A percentile compares a stretch with the other conserved stretches of the same genome.
These are phyloP conservation scores for Phytopythium vexans DNA, from an alignment of 352 stramenopile species.

Conservation along the genomic window DNA sequence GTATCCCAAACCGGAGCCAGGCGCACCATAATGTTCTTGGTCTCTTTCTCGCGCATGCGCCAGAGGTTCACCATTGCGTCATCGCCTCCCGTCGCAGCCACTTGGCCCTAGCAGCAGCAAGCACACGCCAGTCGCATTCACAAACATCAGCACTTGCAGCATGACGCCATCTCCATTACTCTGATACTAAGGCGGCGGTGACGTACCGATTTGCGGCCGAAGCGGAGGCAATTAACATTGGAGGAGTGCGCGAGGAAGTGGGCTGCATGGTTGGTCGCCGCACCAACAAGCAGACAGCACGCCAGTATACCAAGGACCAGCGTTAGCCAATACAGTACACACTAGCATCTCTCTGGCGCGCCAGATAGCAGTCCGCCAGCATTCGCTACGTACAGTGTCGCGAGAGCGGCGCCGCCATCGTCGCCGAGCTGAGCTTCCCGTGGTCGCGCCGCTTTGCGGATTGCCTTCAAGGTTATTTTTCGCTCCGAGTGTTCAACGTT, in stretches of 20 bases:
- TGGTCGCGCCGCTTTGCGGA: not conserved
- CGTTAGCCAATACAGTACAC: not conserved
- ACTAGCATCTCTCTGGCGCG: not conserved
- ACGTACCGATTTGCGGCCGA: conserved; percentile 77
- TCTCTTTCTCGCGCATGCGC: conserved; percentile 83
- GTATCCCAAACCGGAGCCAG: no score
- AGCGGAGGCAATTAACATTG: conserved; percentile 82
- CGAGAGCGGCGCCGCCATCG: conserved; percentile 29
- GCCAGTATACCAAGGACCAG: not conserved
- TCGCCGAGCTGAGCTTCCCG: conserved; percentile 6
- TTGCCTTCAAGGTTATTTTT: no score
- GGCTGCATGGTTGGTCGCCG: conserved; percentile 22
- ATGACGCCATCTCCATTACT: not conserved
- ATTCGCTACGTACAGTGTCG: conserved; percentile 46
- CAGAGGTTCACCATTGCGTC: conserved; percentile 84
- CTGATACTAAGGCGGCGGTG: no score
- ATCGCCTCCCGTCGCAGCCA: conserved; percentile 70
- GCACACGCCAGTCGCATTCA: not conserved
- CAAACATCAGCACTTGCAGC: conserved; percentile 5
- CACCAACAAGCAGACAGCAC: conserved; percentile 1
- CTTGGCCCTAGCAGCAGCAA: conserved; percentile 52
- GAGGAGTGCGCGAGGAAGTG: conserved; percentile 79
- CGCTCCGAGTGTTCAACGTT: no score
- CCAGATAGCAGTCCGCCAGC: not conserved
- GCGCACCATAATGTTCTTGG: conserved; percentile 84